Base-by-base conservation (phyloP, 2,329 filamentous ascomycete genomes). In the Diaporthe ilicicola region DNA sequence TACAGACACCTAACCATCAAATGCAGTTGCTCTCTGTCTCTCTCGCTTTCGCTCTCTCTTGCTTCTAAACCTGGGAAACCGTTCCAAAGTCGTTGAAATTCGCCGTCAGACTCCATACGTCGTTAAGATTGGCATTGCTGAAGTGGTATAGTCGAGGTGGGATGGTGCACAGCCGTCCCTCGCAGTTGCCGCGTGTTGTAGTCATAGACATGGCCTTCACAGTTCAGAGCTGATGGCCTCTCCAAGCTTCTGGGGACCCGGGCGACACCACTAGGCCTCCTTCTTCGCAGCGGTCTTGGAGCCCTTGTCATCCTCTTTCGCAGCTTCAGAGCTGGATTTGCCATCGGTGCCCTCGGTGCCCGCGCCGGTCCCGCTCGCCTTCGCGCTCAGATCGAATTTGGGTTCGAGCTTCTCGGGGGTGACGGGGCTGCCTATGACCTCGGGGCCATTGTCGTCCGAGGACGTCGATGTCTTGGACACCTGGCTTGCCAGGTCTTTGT, bases 401-500 rank as follows among this genome's bases (percentile, higher is more conserved):
- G 66, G 59, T 24, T 73, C 72, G 61, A 73, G 72, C 24, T 73
- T 73, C 70, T 73, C 72, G 10, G 72, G 72, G 27, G 72, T 73
- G 29, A 72, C 55, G 27, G 72, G 72, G 70, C 70, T 72, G 44
- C 72, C 72, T 15, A 73, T 48, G 50, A 72, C 69, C 51, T 70
- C 72, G 61, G 59, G 56, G 53, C 34, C 42, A 27, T 48, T 75
- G 24, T 76, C 76, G 56, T 77, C 78, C 50, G 77, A 75, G 27
- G 74, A 69, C 17, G 77, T 75, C 6, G 86, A 81, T 71, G 84
- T 85, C 84, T 93, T 95, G 79, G 90, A 89, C 73, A 96, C 93
- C 84, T 97, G 94, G 81, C 92, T 95, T 75, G 90, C 91, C 74
- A 95, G 87, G 79, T 97, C 94, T 81, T 94, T 93, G 79, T 97